These are phyloP conservation scores for Onygena corvina DNA, from an alignment of 2,329 filamentous ascomycete genomes.

Conservation along the genomic window DNA sequence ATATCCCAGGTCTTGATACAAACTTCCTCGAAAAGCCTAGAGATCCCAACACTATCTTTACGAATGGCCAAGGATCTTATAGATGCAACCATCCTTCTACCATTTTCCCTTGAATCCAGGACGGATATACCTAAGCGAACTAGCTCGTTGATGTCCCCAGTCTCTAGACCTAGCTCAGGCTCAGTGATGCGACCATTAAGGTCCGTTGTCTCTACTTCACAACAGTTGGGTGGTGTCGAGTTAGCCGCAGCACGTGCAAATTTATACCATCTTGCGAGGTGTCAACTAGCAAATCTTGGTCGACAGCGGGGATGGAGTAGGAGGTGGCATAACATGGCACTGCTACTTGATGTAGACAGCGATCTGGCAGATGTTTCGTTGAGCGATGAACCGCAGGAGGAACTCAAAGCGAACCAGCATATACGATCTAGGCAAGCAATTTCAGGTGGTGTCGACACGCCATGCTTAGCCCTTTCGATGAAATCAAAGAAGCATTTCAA, in stretches of 20 bases:
- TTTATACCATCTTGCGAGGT: slow-evolving; percentile 65
- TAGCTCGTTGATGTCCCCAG: slow-evolving; percentile 18
- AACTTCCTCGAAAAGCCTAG: slow-evolving; percentile 28
- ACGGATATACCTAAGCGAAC: slow-evolving; percentile 27
- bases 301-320: slow-evolving; percentile 61
- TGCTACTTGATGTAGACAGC: slow-evolving; percentile 27
- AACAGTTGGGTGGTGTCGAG: slow-evolving; percentile 58
- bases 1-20: slow-evolving; percentile 34
- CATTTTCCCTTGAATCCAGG: slow-evolving; percentile 18
- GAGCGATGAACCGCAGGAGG: slow-evolving; percentile 20
- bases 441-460: slow-evolving; percentile 41
- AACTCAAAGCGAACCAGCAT: slow-evolving; percentile 10
- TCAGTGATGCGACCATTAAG: not conserved
- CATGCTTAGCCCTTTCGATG: slow-evolving; percentile 49
- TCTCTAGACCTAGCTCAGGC: slow-evolving; percentile 12
- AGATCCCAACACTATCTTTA: slow-evolving; percentile 28
- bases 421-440: not conserved
- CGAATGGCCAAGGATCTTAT: slow-evolving; percentile 21
- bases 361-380: slow-evolving; percentile 28
- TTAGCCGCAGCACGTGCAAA: slow-evolving; percentile 73
- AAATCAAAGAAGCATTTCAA: slow-evolving; percentile 54
- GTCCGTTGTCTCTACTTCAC: slow-evolving; percentile 1
- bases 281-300: slow-evolving; percentile 63
- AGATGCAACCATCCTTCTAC: slow-evolving; percentile 17
- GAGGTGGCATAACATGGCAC: slow-evolving; percentile 54